Evolutionary conservation across 1,284 basidiomycete genomes (phyloP), one percentile per base, ranked within the genome.

Genomic region (Papiliotrema laurentii): DNA sequence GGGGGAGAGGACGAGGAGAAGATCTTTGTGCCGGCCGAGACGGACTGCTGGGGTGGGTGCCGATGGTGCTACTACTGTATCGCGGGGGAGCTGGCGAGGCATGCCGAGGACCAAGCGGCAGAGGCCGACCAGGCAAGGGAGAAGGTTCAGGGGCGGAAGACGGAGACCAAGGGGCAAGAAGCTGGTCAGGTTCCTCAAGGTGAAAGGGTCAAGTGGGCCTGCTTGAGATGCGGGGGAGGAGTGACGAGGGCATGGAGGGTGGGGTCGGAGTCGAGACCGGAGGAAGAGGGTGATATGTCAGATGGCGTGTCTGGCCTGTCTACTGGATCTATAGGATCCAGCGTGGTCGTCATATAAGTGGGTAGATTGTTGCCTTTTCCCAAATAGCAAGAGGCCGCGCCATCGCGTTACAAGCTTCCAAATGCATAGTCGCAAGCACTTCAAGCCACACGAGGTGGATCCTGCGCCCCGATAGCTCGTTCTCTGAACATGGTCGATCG

Each of bases 11-110:
- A 46, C 16, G 51, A 43, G 45, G 65, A 63, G 41, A 56, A 61
- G 40, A 63, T 74, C 1, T 73, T 68, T 48, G 48, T 73, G 7
- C 66, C 69, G 13, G 68, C 71, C 3, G 53, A 63, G 43, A 71
- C 69, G 7, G 67, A 71, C 52, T 75, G 73, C 49, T 61, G 58
- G 58, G 80, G 87, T 56, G 84, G 82, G 13, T 87, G 92, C 68
- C 69, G 80, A 10, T 94, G 89, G 73, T 93, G 90, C 71, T 94
- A 93, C 69, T 83, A 85, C 61, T 94, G 90, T 70, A 77, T 93
- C 27, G 81, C 87, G 11, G 86, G 87, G 60, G 82, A 83, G 50
- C 81, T 94, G 75, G 79, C 88, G 59, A 59, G 57, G 50, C 49
- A 59, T 35, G 45, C 53, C 11, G 56, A 58, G 18, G 46, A 48